phyloP scores from a whole-genome alignment of 192 early-diverging fungal species.

The Entomortierella parvispora region DNA sequence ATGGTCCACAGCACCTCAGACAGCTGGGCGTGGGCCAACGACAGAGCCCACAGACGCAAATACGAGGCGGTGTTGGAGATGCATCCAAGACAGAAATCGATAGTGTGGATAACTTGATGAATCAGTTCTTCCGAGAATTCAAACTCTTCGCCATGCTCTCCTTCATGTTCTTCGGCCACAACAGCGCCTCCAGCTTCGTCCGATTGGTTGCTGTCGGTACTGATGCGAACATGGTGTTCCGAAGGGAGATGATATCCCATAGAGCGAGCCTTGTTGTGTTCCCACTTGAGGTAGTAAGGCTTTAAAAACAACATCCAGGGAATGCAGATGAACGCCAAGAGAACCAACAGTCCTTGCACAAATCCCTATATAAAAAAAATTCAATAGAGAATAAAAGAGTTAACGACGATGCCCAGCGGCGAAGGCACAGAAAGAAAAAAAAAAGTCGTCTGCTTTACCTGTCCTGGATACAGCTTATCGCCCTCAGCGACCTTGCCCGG shows the following conservation, averaged over 20 bases:
- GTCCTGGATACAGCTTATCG: slow-evolving; percentile 86
- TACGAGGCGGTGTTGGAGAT: slow-evolving; percentile 99
- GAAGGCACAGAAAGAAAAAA: neutral
- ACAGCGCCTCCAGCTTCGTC: slow-evolving; percentile 59
- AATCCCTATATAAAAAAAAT: slow-evolving; percentile 37
- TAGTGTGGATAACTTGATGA: slow-evolving; percentile 98
- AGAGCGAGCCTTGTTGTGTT: slow-evolving; percentile 79
- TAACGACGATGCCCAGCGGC: neutral
- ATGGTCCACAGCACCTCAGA: slow-evolving; percentile 98
- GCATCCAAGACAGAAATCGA: slow-evolving; percentile 96
- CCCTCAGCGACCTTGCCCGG: slow-evolving; percentile 80
- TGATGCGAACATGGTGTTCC: slow-evolving; percentile 57
- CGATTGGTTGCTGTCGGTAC: slow-evolving; percentile 52
- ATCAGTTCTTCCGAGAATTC: slow-evolving; percentile 98
- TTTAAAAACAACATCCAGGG: slow-evolving; percentile 98
- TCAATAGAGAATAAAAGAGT: neutral
- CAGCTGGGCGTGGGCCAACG: slow-evolving; percentile 97
- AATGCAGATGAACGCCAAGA: slow-evolving; percentile 88
- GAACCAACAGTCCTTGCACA: slow-evolving; percentile 83
- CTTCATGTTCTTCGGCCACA: slow-evolving; percentile 67
- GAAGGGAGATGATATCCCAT: slow-evolving; percentile 78
- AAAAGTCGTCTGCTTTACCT: slow-evolving; percentile 57
- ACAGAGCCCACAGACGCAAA: slow-evolving; percentile 98
- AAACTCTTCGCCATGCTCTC: slow-evolving; percentile 74
- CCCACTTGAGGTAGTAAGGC: slow-evolving; percentile 84